Evolutionary conservation across 2,329 filamentous ascomycete species (phyloP).

Genomic region (Mycosphaerella sp.): DNA sequence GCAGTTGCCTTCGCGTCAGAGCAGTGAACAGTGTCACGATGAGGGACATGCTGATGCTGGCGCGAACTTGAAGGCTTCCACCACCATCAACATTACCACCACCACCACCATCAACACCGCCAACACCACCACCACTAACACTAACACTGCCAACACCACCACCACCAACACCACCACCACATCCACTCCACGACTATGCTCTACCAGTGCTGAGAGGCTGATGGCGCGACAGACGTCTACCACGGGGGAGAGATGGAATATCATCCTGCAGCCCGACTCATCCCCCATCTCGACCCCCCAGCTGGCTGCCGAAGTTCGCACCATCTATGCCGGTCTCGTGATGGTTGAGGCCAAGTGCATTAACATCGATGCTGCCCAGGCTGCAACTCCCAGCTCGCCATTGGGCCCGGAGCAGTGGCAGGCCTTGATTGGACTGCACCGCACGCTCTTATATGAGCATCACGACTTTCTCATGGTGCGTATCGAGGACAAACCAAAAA

Average conservation of each 20-base stretch:
- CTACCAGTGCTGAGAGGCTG: not conserved
- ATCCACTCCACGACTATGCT: too few species aligned
- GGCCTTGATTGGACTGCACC: conserved; percentile 71
- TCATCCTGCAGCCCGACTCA: conserved; percentile 25
- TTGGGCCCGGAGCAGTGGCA: conserved; percentile 70
- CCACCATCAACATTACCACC: not conserved
- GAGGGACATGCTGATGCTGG: not conserved
- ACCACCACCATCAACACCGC: too few species aligned
- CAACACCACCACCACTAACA: too few species aligned
- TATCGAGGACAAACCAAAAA: not conserved
- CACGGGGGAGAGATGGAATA: conserved; percentile 11
- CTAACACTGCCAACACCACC: too few species aligned
- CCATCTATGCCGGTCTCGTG: conserved; percentile 73
- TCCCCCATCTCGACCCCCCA: conserved; percentile 64
- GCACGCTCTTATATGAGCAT: conserved; percentile 50
- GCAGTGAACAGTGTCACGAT: not conserved
- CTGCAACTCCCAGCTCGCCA: conserved; percentile 46
- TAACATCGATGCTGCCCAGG: conserved; percentile 64
- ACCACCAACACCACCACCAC: too few species aligned
- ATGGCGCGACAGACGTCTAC: conserved; percentile 5
- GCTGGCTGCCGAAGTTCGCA: conserved; percentile 72
- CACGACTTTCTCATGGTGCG: conserved; percentile 55
- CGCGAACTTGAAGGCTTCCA: not conserved
- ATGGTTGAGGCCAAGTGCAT: conserved; percentile 87
- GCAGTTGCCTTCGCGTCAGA: conserved; percentile 3